Conservation (phyloP, 2,329 filamentous ascomycete genomes). For the Paracorniculantispora psalliotae region DNA sequence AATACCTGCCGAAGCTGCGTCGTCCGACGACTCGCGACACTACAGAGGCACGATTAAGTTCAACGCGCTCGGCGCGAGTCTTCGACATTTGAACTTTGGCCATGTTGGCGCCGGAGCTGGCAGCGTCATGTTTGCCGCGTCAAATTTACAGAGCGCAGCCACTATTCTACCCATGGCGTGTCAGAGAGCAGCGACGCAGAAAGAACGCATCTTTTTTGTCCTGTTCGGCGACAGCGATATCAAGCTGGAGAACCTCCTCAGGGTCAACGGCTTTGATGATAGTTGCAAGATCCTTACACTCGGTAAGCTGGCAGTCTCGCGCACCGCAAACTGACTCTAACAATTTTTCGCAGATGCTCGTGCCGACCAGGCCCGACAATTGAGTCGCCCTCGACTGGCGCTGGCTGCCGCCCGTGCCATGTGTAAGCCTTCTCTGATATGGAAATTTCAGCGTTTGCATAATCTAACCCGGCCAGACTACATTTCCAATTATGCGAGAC, state of each 20-base stretch:
- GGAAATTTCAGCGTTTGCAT: conserved; percentile 9
- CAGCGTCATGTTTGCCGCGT: conserved; percentile 75
- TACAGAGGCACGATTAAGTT: conserved; percentile 71
- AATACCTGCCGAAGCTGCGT: conserved; percentile 28
- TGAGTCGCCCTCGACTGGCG: conserved; percentile 65
- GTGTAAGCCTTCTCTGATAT: conserved; percentile 33
- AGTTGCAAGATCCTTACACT: conserved; percentile 62
- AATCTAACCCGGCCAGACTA: conserved; percentile 43
- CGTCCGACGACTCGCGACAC: conserved; percentile 44
- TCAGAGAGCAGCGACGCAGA: conserved; percentile 67
- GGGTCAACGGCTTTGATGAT: conserved; percentile 73
- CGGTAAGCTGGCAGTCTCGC: conserved; percentile 29
- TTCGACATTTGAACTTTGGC: conserved; percentile 29
- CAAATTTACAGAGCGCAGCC: conserved; percentile 67
- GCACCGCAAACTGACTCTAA: conserved; percentile 14
- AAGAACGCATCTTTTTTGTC: conserved; percentile 76
- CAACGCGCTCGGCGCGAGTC: conserved; percentile 55
- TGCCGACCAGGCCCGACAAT: conserved; percentile 65
- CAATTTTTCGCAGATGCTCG: conserved; percentile 59
- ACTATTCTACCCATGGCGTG: conserved; percentile 78
- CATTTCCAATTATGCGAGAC: conserved; percentile 68
- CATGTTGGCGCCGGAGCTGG: conserved; percentile 51
- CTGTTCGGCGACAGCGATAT: conserved; percentile 71
- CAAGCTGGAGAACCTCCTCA: conserved; percentile 60
- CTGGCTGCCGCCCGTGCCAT: conserved; percentile 60